Evolutionary conservation across 1,284 basidiomycete genomes (phyloP).

Genomic region (Boletus hoseneyae): DNA sequence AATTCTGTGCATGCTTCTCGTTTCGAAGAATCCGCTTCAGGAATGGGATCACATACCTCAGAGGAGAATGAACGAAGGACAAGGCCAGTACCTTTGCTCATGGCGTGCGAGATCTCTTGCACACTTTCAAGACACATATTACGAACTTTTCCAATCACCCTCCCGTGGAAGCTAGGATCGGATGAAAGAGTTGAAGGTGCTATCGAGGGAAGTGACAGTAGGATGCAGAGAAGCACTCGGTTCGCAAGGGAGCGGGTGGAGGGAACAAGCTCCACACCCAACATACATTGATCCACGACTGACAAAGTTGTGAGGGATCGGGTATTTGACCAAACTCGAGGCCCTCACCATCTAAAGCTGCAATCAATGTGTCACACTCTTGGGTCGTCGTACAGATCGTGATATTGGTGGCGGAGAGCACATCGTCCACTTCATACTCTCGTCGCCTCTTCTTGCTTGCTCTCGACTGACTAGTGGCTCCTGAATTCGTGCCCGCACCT

Average conservation of each 20-base stretch:
- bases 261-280: slow-evolving; percentile 47
- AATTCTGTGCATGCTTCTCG: slow-evolving; percentile 15
- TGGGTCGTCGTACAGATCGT: slow-evolving; percentile 46
- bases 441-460: slow-evolving; percentile 75
- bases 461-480: slow-evolving; percentile 37
- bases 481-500: slow-evolving; percentile 25
- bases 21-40: neutral
- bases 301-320: slow-evolving; percentile 7
- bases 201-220: slow-evolving; percentile 54
- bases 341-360: slow-evolving; percentile 59
- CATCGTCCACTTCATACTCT: slow-evolving; percentile 75
- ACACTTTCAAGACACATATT: slow-evolving; percentile 46
- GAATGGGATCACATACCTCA: slow-evolving; percentile 22
- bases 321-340: neutral
- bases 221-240: slow-evolving; percentile 55
- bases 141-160: slow-evolving; percentile 45
- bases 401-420: slow-evolving; percentile 56
- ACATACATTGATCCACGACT: slow-evolving; percentile 53
- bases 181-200: slow-evolving; percentile 53
- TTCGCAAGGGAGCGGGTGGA: slow-evolving; percentile 56
- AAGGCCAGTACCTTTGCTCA: slow-evolving; percentile 59
- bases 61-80: slow-evolving; percentile 40
- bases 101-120: slow-evolving; percentile 50
- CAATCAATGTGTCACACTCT: slow-evolving; percentile 54
- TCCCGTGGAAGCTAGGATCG: slow-evolving; percentile 46